Conservation (phyloP, 805 yeast species). For the Cyberlindnera veronae region DNA sequence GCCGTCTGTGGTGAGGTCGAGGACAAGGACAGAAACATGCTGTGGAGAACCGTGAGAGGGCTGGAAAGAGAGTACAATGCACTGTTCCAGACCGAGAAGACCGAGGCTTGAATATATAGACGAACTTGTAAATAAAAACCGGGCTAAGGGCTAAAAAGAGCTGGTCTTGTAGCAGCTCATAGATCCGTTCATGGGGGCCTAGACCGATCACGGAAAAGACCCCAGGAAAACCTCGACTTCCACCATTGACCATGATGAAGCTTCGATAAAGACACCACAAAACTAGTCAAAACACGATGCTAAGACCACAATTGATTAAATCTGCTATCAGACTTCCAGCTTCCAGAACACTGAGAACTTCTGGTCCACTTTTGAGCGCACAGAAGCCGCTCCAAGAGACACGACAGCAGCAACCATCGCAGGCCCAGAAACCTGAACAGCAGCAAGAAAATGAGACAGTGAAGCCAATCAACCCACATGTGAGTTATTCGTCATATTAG, state of each 20-base stretch:
- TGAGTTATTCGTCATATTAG: slow-evolving; percentile 7
- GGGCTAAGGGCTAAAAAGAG: too few relatives aligned
- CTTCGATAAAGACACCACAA: neutral
- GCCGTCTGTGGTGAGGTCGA: slow-evolving; percentile 81
- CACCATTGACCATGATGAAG: neutral
- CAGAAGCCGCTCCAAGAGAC: neutral
- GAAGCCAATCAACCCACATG: slow-evolving; percentile 19
- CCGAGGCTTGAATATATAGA: neutral
- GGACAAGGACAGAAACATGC: slow-evolving; percentile 55
- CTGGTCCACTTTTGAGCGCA: neutral
- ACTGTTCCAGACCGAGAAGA: slow-evolving; percentile 3
- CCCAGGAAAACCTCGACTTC: neutral
- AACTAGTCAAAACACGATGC: neutral
- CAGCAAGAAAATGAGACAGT: neutral
- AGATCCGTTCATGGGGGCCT: too few relatives aligned
- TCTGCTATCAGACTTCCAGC: neutral
- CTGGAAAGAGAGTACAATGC: slow-evolving; percentile 45
- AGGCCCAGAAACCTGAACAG: neutral
- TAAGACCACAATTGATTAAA: slow-evolving; percentile 1
- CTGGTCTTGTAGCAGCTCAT: too few relatives aligned
- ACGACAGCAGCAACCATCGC: neutral
- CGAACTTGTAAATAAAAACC: neutral
- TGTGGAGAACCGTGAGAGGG: slow-evolving; percentile 67
- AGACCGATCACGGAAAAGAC: neutral
- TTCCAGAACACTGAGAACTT: neutral